Base-by-base conservation (phyloP, 2,329 filamentous ascomycete species). In the Graphium sp. region DNA sequence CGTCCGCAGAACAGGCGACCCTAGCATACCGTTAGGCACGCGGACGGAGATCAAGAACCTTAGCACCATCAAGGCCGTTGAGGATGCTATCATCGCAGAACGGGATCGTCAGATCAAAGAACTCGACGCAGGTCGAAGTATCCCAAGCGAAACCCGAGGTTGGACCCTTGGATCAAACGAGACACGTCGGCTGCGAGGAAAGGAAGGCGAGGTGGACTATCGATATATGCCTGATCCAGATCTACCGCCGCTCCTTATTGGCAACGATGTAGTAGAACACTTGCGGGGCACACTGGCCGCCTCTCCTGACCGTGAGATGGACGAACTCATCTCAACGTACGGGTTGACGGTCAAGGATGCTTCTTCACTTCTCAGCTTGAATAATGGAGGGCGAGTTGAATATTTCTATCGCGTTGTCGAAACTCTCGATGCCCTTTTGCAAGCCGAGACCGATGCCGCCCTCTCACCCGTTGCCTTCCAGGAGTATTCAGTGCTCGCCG, bases 181-280 rank as follows among this genome's bases (percentile, higher is more conserved):
- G 46, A 95, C 89, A 4, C 73, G 71, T 33, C 67, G 77, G 22
- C 56, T 98, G 24, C 69, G 89, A 42, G 83, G 83, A 16, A 98
- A 98, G 49, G 89, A 95, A 49, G 89, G 89, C 26, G 87, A 93
- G 45, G 84, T 95, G 5, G 89, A 98, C 50, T 98, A 98, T 50
- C 67, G 89, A 23, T 98, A 98, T 47, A 95, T 98, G 87, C 87
- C 89, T 0, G 89, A 98, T 47, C 82, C 89, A 5, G 89, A 98
- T 46, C 62, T 98, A 10, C 66, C 70, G 0, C 83, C 89, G 2
- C 60, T 98, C 2, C 47, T 84, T 3, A 77, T 98, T 34, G 74
- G 73, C 6, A 45, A 62, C 2, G 73, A 80, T 32, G 59, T 95
- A 1, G 56, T 94, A 5, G 44, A 60, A 5, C 60, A 74, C 36